These are phyloP conservation scores for Solanum tarapatanum DNA, from an alignment of 257 asterid species.

Conservation along the genomic window DNA sequence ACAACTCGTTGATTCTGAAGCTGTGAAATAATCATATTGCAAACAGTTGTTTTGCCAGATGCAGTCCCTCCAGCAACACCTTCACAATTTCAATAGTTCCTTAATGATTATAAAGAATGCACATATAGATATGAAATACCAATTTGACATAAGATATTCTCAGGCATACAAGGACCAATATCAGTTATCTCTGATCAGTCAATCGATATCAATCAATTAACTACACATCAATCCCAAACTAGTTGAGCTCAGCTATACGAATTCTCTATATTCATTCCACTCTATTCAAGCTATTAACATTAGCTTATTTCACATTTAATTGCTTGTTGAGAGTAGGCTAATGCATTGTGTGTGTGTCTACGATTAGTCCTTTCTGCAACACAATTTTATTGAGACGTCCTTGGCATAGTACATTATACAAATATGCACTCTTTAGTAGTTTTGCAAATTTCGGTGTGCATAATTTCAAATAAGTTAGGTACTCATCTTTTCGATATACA, in stretches of 20 bases:
- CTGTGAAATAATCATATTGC: constrained; percentile 71
- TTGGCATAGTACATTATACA: not conserved
- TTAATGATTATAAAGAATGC: not conserved
- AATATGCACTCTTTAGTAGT: not conserved
- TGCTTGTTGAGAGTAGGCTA: not conserved
- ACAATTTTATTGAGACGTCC: not conserved
- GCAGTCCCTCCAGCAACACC: constrained; percentile 99
- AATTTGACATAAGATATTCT: not conserved
- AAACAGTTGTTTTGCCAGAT: constrained; percentile 90
- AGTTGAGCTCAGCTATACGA: not conserved
- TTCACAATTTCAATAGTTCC: constrained; percentile 5
- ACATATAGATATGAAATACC: not conserved
- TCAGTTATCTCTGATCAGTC: not conserved
- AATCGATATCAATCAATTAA: not conserved
- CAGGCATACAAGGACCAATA: not conserved
- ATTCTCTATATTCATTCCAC: not conserved
- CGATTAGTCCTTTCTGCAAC: not conserved
- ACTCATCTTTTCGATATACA: not conserved
- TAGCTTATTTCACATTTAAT: not conserved
- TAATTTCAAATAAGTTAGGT: no score
- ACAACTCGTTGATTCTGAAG: constrained; percentile 89
- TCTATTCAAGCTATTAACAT: not conserved
- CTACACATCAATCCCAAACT: not conserved
- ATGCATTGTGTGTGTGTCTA: not conserved
- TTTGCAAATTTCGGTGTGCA: no score